A percentile compares a stretch with the other conserved stretches of the same genome.
These are phyloP conservation scores for Clonostachys sp. DNA, from an alignment of 2,329 filamentous ascomycete genomes.

Conservation along the genomic window DNA sequence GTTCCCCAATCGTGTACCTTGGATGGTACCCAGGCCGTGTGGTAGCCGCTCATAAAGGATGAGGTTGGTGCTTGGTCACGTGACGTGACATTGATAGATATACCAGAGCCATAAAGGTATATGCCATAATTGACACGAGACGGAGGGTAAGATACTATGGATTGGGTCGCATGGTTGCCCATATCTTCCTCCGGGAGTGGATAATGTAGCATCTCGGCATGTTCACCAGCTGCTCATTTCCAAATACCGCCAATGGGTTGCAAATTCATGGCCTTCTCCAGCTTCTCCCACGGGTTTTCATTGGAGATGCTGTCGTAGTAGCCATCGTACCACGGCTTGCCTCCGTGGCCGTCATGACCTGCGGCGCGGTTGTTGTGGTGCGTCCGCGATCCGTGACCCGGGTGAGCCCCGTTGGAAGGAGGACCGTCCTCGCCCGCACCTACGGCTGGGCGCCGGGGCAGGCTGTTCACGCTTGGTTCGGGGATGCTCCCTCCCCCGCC, in stretches of 20 bases:
- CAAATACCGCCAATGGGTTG: conserved; percentile 31
- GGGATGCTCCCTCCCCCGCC: not conserved
- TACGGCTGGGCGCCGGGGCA: conserved; percentile 23
- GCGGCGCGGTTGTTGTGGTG: conserved; percentile 1
- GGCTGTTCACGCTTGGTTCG: conserved; percentile 4
- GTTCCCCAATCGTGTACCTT: too few species aligned
- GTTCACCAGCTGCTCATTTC: not conserved
- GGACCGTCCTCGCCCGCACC: not conserved
- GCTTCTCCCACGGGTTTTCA: conserved; percentile 65
- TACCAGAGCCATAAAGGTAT: too few species aligned
- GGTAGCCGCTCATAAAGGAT: too few species aligned
- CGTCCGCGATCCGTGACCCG: not conserved
- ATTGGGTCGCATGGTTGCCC: too few species aligned
- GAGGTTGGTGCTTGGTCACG: too few species aligned
- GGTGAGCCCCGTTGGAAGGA: not conserved
- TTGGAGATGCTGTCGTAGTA: conserved; percentile 69
- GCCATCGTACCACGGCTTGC: conserved; percentile 52
- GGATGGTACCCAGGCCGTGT: too few species aligned
- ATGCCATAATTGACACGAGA: too few species aligned
- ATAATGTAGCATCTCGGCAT: too few species aligned
- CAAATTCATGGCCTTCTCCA: conserved; percentile 44
- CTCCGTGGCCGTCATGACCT: not conserved
- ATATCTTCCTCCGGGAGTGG: too few species aligned
- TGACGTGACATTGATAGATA: too few species aligned
- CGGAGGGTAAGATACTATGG: too few species aligned